These are phyloP conservation scores for Diplodia mutila DNA, from an alignment of 2,329 filamentous ascomycete species.

Conservation along the genomic window DNA sequence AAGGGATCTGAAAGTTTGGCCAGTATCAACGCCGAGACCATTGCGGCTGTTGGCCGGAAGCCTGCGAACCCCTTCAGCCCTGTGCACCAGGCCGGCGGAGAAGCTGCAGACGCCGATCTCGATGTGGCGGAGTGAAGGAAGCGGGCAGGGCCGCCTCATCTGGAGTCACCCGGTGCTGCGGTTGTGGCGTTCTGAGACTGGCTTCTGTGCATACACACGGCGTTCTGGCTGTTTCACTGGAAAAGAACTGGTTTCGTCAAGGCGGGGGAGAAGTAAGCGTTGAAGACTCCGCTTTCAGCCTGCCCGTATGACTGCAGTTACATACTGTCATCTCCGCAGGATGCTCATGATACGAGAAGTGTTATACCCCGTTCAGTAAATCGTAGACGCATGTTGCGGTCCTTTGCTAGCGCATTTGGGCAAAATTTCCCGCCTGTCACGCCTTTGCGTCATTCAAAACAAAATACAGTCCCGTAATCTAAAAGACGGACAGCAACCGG, in stretches of 20 bases:
- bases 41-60: slow-evolving; percentile 16
- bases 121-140: slow-evolving; percentile 18
- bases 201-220: slow-evolving; percentile 1
- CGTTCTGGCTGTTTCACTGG: slow-evolving; percentile 1
- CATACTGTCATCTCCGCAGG: not conserved
- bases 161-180: not conserved
- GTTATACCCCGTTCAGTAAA: slow-evolving; percentile 18
- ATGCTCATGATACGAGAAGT: slow-evolving; percentile 7
- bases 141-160: slow-evolving; percentile 3
- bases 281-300: not conserved
- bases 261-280: slow-evolving; percentile 10
- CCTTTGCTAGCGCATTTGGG: not conserved
- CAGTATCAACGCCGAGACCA: slow-evolving; percentile 16
- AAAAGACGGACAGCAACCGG: not conserved
- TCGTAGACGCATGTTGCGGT: not conserved
- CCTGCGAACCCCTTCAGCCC: not conserved
- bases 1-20: slow-evolving; percentile 20
- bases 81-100: not conserved
- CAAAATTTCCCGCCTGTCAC: not conserved
- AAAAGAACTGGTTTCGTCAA: not conserved
- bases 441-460: not conserved
- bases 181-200: not conserved
- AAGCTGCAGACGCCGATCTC: not conserved
- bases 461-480: not conserved
- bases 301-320: slow-evolving; percentile 1